These are phyloP conservation scores for Plantago ovata DNA, from an alignment of 257 asterid species.

Conservation along the genomic window DNA sequence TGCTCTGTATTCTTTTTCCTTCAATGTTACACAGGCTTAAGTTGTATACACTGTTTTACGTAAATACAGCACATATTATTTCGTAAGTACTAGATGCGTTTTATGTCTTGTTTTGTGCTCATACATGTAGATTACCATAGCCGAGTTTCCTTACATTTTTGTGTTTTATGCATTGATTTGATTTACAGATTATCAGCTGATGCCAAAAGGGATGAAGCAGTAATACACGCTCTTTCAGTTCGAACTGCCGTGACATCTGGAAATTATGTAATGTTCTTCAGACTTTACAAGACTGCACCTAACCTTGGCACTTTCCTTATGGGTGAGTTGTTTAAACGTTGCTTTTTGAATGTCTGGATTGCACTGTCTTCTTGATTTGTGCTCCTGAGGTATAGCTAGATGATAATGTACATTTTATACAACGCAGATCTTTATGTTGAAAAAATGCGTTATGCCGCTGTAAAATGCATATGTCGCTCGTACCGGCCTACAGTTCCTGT, in stretches of 20 bases:
- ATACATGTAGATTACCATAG: background rate
- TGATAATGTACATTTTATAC: conserved; percentile 9
- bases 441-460: conserved; percentile 94
- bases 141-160: no score
- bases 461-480: conserved; percentile 88
- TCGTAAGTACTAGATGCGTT: no score
- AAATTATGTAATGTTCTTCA: conserved; percentile 81
- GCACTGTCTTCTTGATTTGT: conserved; percentile 3
- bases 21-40: no score
- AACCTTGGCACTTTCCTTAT: conserved; percentile 73
- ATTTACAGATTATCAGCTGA: conserved; percentile 64
- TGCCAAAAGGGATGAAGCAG: conserved; percentile 64
- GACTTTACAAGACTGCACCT: conserved; percentile 84
- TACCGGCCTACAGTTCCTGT: conserved; percentile 93
- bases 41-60: no score
- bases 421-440: conserved; percentile 89
- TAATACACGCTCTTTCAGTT: conserved; percentile 89
- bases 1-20: no score
- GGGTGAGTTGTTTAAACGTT: conserved; percentile 48
- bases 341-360: background rate
- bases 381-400: conserved; percentile 9
- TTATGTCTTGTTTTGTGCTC: no score
- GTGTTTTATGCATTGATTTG: conserved; percentile 14
- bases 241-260: conserved; percentile 90
- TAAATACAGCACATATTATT: no score